Evolutionary conservation across 2,329 filamentous ascomycete genomes (phyloP).

Genomic region (Colletotrichum truncatum): DNA sequence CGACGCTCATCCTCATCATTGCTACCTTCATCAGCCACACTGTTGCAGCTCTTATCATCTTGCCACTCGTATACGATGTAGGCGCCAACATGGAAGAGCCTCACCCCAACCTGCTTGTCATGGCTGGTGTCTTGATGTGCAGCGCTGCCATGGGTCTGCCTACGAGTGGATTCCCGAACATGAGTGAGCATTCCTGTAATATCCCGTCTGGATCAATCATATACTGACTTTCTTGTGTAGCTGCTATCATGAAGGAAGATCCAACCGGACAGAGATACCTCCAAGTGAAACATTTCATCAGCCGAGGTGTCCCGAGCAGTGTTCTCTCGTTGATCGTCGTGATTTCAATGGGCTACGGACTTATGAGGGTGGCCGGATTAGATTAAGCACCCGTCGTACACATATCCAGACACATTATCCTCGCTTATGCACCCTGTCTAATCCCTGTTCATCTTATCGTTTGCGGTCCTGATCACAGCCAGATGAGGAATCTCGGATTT

Average conservation of each 20-base stretch:
- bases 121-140: conserved; percentile 96
- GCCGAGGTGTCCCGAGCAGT: conserved; percentile 88
- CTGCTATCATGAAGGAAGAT: conserved; percentile 99
- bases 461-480: neutral
- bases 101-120: conserved; percentile 93
- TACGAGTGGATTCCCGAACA: conserved; percentile 97
- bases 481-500: neutral
- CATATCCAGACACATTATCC: neutral
- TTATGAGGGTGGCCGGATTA: conserved; percentile 82
- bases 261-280: conserved; percentile 92
- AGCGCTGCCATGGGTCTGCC: conserved; percentile 97
- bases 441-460: neutral
- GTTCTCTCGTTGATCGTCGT: conserved; percentile 84
- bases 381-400: conserved; percentile 42
- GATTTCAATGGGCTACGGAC: conserved; percentile 87
- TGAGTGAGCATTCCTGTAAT: conserved; percentile 76
- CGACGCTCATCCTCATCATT: conserved; percentile 84
- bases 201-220: neutral
- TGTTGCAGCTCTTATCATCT: conserved; percentile 92
- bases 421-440: neutral
- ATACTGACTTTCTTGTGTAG: conserved; percentile 52
- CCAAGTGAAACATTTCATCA: conserved; percentile 93
- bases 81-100: conserved; percentile 87
- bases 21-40: conserved; percentile 99
- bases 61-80: conserved; percentile 89